phyloP scores from a whole-genome alignment of 306 rosid genomes.

The Coriaria nepalensis region DNA sequence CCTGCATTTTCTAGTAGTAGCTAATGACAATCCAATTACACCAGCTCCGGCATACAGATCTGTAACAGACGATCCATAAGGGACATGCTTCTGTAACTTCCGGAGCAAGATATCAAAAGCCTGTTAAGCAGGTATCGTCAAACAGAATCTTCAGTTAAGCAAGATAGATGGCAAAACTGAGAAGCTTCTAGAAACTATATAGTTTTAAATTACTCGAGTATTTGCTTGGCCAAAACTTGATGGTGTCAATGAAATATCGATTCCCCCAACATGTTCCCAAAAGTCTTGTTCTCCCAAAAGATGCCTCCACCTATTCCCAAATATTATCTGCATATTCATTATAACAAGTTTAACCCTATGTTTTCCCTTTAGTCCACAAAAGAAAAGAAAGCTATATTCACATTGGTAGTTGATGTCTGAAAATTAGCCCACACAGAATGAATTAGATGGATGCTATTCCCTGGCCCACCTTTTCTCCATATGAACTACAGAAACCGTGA shows the following conservation, averaged over 20 bases:
- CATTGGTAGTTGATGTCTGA: conserved; percentile 88
- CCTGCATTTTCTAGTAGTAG: conserved; percentile 92
- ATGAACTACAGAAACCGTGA: conserved; percentile 37
- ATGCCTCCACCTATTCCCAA: conserved; percentile 97
- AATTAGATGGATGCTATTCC: conserved; percentile 49
- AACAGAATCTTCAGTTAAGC: too few species aligned
- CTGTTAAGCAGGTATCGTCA: conserved; percentile 20
- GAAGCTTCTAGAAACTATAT: not conserved
- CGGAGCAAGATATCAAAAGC: conserved; percentile 78
- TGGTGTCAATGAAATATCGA: conserved; percentile 80
- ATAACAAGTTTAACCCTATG: conserved; percentile 15
- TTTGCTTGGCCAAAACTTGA: conserved; percentile 98
- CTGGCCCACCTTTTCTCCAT: conserved; percentile 83
- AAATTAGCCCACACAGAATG: conserved; percentile 98
- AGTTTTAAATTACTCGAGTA: conserved; percentile 46
- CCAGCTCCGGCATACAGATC: conserved; percentile 98
- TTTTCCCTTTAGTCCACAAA: too few species aligned
- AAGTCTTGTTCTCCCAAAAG: conserved; percentile 81
- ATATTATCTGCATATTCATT: conserved; percentile 57
- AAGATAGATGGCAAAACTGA: too few species aligned
- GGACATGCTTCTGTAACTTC: conserved; percentile 81
- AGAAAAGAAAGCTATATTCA: conserved; percentile 28
- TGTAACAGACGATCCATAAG: conserved; percentile 69
- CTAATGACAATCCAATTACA: conserved; percentile 84
- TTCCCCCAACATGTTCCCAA: conserved; percentile 95